Evolutionary conservation across 352 stramenopile genomes (phyloP).

Genomic region (Thraustochytrium sp.): DNA sequence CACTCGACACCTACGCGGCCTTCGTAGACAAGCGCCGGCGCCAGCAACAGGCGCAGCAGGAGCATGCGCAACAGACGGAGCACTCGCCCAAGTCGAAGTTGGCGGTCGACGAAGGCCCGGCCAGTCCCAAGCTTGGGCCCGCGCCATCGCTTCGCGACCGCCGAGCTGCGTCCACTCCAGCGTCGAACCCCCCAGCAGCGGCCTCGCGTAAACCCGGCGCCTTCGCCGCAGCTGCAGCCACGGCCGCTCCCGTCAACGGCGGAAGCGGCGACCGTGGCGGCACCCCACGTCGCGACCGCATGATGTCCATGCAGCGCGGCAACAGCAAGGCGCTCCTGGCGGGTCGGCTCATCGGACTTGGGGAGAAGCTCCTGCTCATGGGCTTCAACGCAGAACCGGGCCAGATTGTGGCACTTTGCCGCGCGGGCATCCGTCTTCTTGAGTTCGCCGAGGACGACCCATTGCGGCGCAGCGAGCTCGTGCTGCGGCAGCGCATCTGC

Average conservation of each 20-base stretch:
- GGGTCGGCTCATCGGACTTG: not conserved
- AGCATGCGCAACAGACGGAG: not conserved
- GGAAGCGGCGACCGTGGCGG: too few species aligned
- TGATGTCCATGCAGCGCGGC: not conserved
- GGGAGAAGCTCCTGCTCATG: not conserved
- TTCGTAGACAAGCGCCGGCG: not conserved
- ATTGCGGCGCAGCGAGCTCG: not conserved
- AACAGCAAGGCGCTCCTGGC: not conserved
- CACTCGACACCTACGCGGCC: not conserved
- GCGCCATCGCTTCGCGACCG: too few species aligned
- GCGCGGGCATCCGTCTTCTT: not conserved
- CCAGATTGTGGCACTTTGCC: conserved; percentile 2
- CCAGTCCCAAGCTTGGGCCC: too few species aligned
- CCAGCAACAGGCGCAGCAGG: not conserved
- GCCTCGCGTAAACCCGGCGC: too few species aligned
- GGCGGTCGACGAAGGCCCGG: not conserved
- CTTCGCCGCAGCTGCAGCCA: too few species aligned
- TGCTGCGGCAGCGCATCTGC: conserved; percentile 14
- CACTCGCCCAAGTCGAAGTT: not conserved
- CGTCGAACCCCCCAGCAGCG: too few species aligned
- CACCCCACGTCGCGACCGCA: too few species aligned
- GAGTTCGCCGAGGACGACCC: not conserved
- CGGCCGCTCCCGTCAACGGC: too few species aligned
- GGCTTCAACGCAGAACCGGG: not conserved
- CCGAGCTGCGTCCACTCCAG: too few species aligned